Base-by-base conservation (phyloP, 2,329 filamentous ascomycete genomes). In the Colletotrichum coccodes region DNA sequence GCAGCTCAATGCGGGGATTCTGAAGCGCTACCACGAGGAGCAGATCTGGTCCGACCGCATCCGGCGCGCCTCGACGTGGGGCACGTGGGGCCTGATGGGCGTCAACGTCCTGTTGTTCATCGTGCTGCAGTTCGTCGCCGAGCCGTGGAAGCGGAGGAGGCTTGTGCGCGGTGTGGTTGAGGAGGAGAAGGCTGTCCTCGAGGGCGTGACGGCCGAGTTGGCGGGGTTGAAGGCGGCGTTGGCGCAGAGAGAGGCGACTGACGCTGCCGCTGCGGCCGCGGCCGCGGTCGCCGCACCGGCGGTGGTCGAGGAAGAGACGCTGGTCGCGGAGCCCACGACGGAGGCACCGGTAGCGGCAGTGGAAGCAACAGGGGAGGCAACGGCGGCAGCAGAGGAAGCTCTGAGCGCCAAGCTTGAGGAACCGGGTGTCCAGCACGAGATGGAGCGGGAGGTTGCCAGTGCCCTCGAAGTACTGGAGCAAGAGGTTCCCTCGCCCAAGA, bases 31-130 rank as follows among this genome's bases (percentile, higher is more conserved):
- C 80, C 96, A 99, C 79, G 96, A 99, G 82, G 96, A 99, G 83
- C 96, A 99, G 83, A 97, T 99, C 64, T 99, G 96, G 96, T 97
- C 94, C 77, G 96, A 99, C 79, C 95, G 97, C 74, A 99, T 99
- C 77, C 88, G 96, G 40, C 87, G 96, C 72, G 97, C 97, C 86
- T 96, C 93, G 78, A 99, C 96, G 0, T 99, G 96, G 96, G 95
- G 97, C 40, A 99, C 96, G 0, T 98, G 97, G 90, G 96, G 95
- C 0, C 83, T 99, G 70, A 99, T 99, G 96, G 95, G 95, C 28
- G 89, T 98, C 76, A 99, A 99, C 77, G 93, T 98, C 36, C 79
- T 98, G 70, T 82, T 99, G 53, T 94, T 99, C 77, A 81, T 99
- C 60, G 86, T 95, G 21, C 90, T 97, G 74, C 91, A 98, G 81